Percentiles rank a stretch among this genome's conserved stretches.
Evolutionary conservation across 2,329 filamentous ascomycete genomes (phyloP).

Genomic region (Fonsecaea pedrosoi): DNA sequence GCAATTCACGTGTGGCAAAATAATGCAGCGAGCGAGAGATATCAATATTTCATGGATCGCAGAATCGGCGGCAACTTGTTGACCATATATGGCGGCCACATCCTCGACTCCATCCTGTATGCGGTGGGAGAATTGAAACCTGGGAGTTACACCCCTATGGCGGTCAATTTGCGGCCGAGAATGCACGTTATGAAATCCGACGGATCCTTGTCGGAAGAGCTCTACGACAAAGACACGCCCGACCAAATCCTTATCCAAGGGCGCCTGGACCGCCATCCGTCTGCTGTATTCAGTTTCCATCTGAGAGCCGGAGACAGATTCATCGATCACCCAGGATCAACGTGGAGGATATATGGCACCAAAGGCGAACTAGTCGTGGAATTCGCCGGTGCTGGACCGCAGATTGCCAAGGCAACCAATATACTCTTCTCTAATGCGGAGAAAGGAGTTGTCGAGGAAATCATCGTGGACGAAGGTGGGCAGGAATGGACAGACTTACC

Average conservation of each 20-base stretch:
- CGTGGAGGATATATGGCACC: constrained; percentile 44
- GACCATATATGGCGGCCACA: constrained; percentile 49
- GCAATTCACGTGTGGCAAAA: constrained; percentile 47
- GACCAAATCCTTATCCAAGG: constrained; percentile 42
- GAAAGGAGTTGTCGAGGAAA: constrained; percentile 52
- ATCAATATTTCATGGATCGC: constrained; percentile 59
- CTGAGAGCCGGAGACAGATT: constrained; percentile 39
- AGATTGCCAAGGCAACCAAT: constrained; percentile 51
- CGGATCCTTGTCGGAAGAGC: constrained; percentile 36
- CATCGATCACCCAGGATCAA: constrained; percentile 37
- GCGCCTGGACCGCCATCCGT: constrained; percentile 31
- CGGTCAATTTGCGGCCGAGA: constrained; percentile 34
- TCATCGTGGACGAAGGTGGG: constrained; percentile 51
- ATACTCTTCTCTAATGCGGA: constrained; percentile 60
- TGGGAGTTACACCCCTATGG: constrained; percentile 34
- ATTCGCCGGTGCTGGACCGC: constrained; percentile 46
- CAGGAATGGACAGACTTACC: constrained; percentile 58
- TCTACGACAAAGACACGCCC: constrained; percentile 39
- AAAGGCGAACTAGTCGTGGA: constrained; percentile 51
- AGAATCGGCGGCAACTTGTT: constrained; percentile 54
- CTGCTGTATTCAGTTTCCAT: constrained; percentile 38
- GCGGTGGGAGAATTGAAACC: constrained; percentile 39
- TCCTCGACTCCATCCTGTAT: constrained; percentile 38
- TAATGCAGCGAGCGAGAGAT: constrained; percentile 40
- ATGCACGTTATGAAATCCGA: constrained; percentile 37